Percentiles rank a stretch among this genome's conserved stretches.
phyloP scores from a whole-genome alignment of 768 basidiomycete genomes.

The Mycena galericulata region DNA sequence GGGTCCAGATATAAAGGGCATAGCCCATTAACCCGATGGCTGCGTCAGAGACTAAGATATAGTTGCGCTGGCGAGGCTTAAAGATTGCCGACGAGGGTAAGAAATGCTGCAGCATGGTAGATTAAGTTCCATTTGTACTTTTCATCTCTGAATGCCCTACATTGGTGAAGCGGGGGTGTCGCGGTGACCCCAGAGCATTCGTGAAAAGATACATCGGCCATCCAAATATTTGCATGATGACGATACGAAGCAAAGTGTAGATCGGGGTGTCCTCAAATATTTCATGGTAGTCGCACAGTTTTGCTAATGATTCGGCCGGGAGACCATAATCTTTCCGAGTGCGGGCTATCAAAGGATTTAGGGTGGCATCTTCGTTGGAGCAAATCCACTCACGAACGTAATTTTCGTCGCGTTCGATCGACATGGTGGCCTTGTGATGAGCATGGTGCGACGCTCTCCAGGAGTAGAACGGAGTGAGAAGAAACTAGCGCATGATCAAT shows the following conservation, averaged over 20 bases:
- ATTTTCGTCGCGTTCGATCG: slow-evolving; percentile 80
- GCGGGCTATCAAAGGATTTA: slow-evolving; percentile 40
- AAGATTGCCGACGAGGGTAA: slow-evolving; percentile 19
- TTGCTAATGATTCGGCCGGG: slow-evolving; percentile 55
- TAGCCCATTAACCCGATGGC: slow-evolving; percentile 8
- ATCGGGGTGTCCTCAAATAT: slow-evolving; percentile 64
- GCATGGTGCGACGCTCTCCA: slow-evolving; percentile 75
- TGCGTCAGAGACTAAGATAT: slow-evolving; percentile 19
- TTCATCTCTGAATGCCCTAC: slow-evolving; percentile 44
- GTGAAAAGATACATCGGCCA: slow-evolving; percentile 43
- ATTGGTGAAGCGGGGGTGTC: slow-evolving; percentile 57
- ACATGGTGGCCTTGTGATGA: slow-evolving; percentile 65
- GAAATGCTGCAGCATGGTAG: slow-evolving; percentile 1
- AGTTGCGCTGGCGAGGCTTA: slow-evolving; percentile 9
- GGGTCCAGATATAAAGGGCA: slow-evolving; percentile 11
- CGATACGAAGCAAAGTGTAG: slow-evolving; percentile 57
- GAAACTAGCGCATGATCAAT: slow-evolving; percentile 47
- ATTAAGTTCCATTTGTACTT: background rate
- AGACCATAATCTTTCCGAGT: slow-evolving; percentile 56
- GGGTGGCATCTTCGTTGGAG: background rate
- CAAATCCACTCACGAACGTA: slow-evolving; percentile 55
- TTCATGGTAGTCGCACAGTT: slow-evolving; percentile 56
- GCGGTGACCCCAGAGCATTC: slow-evolving; percentile 60
- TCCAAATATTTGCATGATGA: slow-evolving; percentile 21
- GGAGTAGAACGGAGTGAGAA: slow-evolving; percentile 71